Percentiles rank a stretch among this genome's conserved stretches.
phyloP scores from a whole-genome alignment of 495 filamentous ascomycete genomes.

The Penicillium daleae region DNA sequence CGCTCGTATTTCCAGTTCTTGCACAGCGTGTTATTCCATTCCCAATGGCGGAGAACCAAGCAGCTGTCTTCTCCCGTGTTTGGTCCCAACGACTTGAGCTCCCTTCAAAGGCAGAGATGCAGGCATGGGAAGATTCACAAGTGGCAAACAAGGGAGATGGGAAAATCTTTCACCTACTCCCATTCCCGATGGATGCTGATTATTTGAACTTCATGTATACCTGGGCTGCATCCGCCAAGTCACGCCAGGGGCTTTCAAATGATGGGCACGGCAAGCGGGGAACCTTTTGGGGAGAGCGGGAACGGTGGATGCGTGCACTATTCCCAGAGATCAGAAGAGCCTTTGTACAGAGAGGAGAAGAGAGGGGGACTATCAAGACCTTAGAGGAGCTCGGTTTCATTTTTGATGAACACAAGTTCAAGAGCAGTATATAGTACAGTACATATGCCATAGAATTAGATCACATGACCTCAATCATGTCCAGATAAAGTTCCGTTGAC shows the following conservation, averaged over 20 bases:
- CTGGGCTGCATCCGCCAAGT: constrained; percentile 56
- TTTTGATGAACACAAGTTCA: constrained; percentile 47
- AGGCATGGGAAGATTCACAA: constrained; percentile 58
- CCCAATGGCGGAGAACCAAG: constrained; percentile 76
- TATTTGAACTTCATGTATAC: constrained; percentile 75
- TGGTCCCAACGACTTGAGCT: constrained; percentile 70
- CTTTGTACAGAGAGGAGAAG: constrained; percentile 53
- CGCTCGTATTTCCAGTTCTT: constrained; percentile 75
- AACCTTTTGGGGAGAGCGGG: constrained; percentile 66
- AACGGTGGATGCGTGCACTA: constrained; percentile 64
- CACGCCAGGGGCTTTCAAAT: constrained; percentile 44
- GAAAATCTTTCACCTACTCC: constrained; percentile 64
- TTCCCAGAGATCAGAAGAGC: constrained; percentile 59
- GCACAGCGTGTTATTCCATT: constrained; percentile 85
- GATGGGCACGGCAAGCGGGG: constrained; percentile 63
- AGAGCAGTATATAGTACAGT: not conserved
- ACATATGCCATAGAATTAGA: not conserved
- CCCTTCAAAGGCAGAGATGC: constrained; percentile 66
- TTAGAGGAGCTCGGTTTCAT: constrained; percentile 65
- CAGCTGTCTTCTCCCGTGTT: constrained; percentile 72
- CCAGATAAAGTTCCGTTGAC: not conserved
- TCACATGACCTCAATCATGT: not conserved
- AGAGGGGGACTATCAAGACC: constrained; percentile 45
- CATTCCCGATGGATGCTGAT: constrained; percentile 73
- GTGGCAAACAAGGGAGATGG: constrained; percentile 50